Conservation (phyloP, 2,329 filamentous ascomycete species). For the Cytospora piceicola region DNA sequence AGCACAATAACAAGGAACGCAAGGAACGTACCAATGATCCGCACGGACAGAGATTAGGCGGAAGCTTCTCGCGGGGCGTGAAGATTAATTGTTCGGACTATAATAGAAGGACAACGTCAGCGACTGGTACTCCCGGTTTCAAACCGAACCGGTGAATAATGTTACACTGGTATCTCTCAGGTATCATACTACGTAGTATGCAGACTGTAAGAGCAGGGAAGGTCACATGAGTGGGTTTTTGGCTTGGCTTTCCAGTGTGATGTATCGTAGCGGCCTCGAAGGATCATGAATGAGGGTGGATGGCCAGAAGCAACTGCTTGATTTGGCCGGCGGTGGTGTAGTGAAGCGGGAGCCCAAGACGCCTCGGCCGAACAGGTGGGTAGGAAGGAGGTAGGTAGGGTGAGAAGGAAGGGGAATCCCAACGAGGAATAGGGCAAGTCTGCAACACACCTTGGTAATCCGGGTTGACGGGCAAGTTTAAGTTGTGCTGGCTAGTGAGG, state of each 20-base stretch:
- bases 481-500: not conserved
- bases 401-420: conserved; percentile 11
- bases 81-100: conserved; percentile 17
- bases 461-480: not conserved
- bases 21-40: conserved; percentile 28
- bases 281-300: conserved; percentile 2
- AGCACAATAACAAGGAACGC: conserved; percentile 2
- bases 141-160: not conserved
- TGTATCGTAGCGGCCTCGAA: not conserved
- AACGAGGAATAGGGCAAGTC: conserved; percentile 12
- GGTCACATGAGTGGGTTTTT: conserved; percentile 24
- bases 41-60: not conserved
- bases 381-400: not conserved
- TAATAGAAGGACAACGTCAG: conserved; percentile 18
- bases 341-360: conserved; percentile 10
- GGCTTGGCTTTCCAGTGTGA: conserved; percentile 13
- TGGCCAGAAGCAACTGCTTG: conserved; percentile 5
- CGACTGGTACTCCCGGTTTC: conserved; percentile 8
- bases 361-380: conserved; percentile 13
- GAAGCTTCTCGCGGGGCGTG: not conserved
- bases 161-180: not conserved
- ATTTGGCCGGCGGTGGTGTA: conserved; percentile 8
- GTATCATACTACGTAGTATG: not conserved
- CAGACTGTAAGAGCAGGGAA: not conserved
- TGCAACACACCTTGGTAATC: conserved; percentile 7